phyloP scores from a whole-genome alignment of 176 grass and related monocot genomes.

The Oryza glumipatula region DNA sequence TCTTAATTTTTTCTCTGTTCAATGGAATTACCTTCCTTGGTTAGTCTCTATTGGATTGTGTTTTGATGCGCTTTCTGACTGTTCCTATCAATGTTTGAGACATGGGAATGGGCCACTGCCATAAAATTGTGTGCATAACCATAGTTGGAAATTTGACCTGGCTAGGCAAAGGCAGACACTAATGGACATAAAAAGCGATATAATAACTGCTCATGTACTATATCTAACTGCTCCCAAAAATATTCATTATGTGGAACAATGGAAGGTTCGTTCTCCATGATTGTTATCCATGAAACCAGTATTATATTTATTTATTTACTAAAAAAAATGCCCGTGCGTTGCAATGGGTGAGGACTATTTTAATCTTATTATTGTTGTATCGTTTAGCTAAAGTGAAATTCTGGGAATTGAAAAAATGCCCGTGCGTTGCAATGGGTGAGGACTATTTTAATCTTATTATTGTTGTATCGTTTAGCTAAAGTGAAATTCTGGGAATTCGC shows the following conservation, averaged over 20 bases:
- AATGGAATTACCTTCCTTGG: neutral
- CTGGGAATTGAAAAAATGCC: too few species aligned
- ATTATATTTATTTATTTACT: neutral
- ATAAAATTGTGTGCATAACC: neutral
- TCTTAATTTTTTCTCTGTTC: neutral
- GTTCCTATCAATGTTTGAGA: neutral
- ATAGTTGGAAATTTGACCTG: neutral
- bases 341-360: too few species aligned
- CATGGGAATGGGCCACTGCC: neutral
- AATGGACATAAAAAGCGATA: neutral
- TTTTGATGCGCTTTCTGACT: neutral
- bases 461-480: too few species aligned
- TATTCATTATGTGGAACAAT: neutral
- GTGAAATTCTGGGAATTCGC: too few species aligned
- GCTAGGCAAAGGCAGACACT: neutral
- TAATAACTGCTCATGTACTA: neutral
- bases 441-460: too few species aligned
- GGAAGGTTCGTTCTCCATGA: neutral
- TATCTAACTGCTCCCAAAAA: neutral
- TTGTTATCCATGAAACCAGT: neutral
- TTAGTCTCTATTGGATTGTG: neutral
- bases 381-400: too few species aligned
- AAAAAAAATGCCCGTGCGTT: too few species aligned
- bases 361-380: too few species aligned
- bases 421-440: too few species aligned